Percentiles rank a stretch among this genome's conserved stretches.
Conservation (phyloP, 768 basidiomycete species). For the Leccinum subtestaceum region DNA sequence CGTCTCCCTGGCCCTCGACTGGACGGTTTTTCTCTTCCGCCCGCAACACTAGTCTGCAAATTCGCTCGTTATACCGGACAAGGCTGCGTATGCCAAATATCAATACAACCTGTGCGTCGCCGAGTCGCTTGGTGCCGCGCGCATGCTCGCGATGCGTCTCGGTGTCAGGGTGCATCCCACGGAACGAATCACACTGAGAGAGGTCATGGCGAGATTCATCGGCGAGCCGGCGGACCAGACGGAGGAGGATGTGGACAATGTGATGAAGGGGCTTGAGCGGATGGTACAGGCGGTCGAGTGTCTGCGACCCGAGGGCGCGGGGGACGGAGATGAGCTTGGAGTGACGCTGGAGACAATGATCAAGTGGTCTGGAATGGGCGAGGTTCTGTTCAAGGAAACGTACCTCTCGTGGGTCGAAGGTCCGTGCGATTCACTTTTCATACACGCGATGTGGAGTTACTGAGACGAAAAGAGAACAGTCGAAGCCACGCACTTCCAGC, state of each 20-base stretch:
- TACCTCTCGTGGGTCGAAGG: conserved; percentile 82
- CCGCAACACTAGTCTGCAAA: conserved; percentile 29
- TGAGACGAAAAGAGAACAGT: conserved; percentile 34
- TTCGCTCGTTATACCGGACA: conserved; percentile 79
- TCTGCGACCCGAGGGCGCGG: conserved; percentile 43
- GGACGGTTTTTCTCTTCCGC: conserved; percentile 20
- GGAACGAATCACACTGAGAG: conserved; percentile 58
- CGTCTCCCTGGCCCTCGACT: conserved; percentile 49
- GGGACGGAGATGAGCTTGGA: conserved; percentile 49
- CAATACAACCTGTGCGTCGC: conserved; percentile 90
- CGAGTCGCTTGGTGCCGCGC: conserved; percentile 79
- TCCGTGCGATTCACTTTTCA: conserved; percentile 31
- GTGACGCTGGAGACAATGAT: conserved; percentile 78
- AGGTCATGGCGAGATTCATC: conserved; percentile 59
- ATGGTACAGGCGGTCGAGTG: conserved; percentile 49
- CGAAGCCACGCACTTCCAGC: conserved; percentile 75
- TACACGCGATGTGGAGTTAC: not conserved
- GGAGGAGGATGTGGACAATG: conserved; percentile 40
- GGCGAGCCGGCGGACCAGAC: conserved; percentile 40
- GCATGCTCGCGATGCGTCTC: conserved; percentile 63
- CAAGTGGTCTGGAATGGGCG: conserved; percentile 53
- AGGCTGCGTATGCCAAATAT: conserved; percentile 69
- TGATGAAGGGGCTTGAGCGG: conserved; percentile 43
- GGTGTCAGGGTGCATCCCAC: conserved; percentile 37
- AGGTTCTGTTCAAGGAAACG: conserved; percentile 55